phyloP scores from a whole-genome alignment of 345 rosid genomes.

The Corchorus capsularis region DNA sequence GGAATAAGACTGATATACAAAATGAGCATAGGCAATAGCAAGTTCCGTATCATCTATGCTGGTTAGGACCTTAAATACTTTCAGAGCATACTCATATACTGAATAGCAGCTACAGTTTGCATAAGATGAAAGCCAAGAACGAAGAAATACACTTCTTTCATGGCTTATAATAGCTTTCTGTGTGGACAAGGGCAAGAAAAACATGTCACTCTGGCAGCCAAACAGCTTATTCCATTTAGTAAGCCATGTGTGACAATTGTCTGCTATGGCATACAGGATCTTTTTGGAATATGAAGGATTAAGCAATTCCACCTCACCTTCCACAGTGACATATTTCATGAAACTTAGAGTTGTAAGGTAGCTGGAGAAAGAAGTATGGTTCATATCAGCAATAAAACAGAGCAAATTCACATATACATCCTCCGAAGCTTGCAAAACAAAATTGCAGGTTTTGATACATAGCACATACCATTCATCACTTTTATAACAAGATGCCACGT shows the following conservation, averaged over 20 bases:
- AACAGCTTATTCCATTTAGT: slow-evolving; percentile 3
- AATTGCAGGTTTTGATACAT: background rate
- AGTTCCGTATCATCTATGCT: background rate
- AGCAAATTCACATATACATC: background rate
- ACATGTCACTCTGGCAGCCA: too few species aligned
- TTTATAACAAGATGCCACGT: background rate
- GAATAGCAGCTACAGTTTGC: background rate
- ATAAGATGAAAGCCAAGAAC: background rate
- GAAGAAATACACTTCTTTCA: background rate
- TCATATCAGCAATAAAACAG: background rate
- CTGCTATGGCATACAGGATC: background rate
- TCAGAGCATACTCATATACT: background rate
- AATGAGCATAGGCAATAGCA: background rate
- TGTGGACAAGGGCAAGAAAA: background rate
- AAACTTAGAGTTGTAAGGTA: background rate
- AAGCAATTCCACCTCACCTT: background rate
- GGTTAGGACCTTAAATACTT: background rate
- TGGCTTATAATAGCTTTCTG: too few species aligned
- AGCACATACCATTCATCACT: background rate
- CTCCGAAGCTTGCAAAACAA: background rate
- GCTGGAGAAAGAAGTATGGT: background rate
- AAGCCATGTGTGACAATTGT: background rate
- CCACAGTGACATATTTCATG: background rate
- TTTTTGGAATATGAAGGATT: background rate
- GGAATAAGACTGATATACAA: slow-evolving; percentile 1